A percentile compares a stretch with the other conserved stretches of the same genome.
phyloP scores from a whole-genome alignment of 2,329 filamentous ascomycete species.

The Cercospora sp. region DNA sequence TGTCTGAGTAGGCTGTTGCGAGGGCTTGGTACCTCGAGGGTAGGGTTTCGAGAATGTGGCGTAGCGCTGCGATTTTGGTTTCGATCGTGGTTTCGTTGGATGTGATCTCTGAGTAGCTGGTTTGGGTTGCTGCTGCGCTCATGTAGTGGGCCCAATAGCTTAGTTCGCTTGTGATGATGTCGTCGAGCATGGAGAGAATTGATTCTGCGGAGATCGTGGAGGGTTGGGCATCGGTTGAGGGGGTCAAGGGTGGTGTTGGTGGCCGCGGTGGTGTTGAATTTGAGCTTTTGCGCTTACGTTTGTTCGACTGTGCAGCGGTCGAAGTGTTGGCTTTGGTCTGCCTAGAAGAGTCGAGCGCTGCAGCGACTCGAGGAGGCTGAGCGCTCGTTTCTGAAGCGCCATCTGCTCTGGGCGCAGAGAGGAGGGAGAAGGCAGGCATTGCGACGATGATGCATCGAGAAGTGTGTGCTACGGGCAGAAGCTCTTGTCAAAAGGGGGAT shows the following conservation, averaged over 20 bases:
- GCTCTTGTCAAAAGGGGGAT: background rate
- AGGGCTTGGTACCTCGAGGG: constrained; percentile 20
- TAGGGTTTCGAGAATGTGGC: constrained; percentile 20
- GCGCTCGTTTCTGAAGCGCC: background rate
- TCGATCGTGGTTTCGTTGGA: background rate
- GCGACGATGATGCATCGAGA: background rate
- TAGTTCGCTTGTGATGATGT: constrained; percentile 16
- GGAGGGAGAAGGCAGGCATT: constrained; percentile 1
- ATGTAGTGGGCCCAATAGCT: constrained; percentile 18
- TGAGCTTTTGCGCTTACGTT: background rate
- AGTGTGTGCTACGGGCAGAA: background rate
- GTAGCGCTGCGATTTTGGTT: constrained; percentile 1
- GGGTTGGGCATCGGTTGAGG: background rate
- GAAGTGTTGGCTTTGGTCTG: background rate
- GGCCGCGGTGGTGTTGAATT: background rate
- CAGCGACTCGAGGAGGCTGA: background rate
- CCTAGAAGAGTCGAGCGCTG: background rate
- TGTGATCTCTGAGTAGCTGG: background rate
- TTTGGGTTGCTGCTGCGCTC: background rate
- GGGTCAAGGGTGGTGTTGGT: background rate
- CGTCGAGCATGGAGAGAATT: constrained; percentile 4
- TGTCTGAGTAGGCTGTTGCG: constrained; percentile 8
- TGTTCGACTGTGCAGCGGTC: background rate
- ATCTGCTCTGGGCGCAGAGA: background rate
- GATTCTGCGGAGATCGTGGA: background rate